These are phyloP conservation scores for Diversispora eburnea DNA, from an alignment of 192 early-diverging fungal species.

Conservation along the genomic window DNA sequence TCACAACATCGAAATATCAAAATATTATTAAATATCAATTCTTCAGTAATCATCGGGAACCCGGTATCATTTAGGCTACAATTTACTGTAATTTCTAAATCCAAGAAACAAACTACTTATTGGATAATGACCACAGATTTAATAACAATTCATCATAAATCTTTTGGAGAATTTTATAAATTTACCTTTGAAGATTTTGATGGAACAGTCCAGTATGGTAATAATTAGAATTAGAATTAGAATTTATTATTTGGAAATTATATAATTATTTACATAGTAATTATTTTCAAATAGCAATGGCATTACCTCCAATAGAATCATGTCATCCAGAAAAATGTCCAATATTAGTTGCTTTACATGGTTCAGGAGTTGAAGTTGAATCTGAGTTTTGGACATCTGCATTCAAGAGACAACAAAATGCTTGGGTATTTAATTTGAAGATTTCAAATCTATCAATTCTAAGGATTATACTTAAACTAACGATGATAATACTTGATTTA, in stretches of 20 bases:
- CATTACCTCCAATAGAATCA: slow-evolving; percentile 39
- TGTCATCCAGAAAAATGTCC: slow-evolving; percentile 38
- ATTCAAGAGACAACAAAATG: slow-evolving; percentile 49
- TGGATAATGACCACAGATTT: slow-evolving; percentile 10
- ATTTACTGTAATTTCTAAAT: background rate
- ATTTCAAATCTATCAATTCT: background rate
- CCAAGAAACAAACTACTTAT: background rate
- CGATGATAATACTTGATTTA: background rate
- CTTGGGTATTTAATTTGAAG: slow-evolving; percentile 54
- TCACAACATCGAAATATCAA: slow-evolving; percentile 24
- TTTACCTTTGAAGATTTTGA: slow-evolving; percentile 73
- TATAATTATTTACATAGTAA: background rate
- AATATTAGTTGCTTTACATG: slow-evolving; percentile 66
- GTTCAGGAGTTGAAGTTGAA: slow-evolving; percentile 64
- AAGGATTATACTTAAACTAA: background rate
- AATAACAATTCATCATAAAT: slow-evolving; percentile 28
- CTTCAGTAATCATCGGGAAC: background rate
- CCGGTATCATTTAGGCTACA: background rate
- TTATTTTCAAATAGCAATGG: slow-evolving; percentile 30
- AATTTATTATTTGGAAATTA: background rate
- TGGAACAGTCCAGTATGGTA: slow-evolving; percentile 64
- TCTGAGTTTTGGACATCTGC: slow-evolving; percentile 60
- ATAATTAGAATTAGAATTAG: background rate
- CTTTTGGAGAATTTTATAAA: slow-evolving; percentile 55
- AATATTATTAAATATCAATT: slow-evolving; percentile 13